A percentile compares a stretch with the other conserved stretches of the same genome.
Evolutionary conservation across 345 rosid genomes (phyloP).

Genomic region (Aurinia saxatilis): DNA sequence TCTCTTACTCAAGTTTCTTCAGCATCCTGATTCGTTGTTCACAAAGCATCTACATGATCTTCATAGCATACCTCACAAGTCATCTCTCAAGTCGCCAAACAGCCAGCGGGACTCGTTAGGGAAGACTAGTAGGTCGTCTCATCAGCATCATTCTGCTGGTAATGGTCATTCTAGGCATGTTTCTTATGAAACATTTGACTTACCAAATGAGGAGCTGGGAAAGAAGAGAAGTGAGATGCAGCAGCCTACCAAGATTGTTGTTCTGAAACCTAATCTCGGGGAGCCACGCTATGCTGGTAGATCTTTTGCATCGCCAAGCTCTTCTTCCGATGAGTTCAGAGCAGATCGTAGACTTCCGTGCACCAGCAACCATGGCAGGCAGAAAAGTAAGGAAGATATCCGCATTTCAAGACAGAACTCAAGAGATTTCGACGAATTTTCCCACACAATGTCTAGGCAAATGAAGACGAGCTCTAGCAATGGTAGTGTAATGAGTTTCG

Average conservation of each 20-base stretch:
- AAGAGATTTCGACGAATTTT: slow-evolving; percentile 60
- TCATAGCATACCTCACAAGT: slow-evolving; percentile 34
- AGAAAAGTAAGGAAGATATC: slow-evolving; percentile 36
- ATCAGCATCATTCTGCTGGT: slow-evolving; percentile 26
- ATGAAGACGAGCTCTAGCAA: slow-evolving; percentile 37
- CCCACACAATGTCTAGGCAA: slow-evolving; percentile 58
- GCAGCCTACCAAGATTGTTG: slow-evolving; percentile 72
- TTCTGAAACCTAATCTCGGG: slow-evolving; percentile 79
- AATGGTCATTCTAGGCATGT: slow-evolving; percentile 26
- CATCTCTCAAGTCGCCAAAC: no score
- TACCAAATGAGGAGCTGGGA: slow-evolving; percentile 35
- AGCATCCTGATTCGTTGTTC: slow-evolving; percentile 82
- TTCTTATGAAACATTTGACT: slow-evolving; percentile 27
- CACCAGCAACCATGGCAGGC: slow-evolving; percentile 34
- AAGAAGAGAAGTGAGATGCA: slow-evolving; percentile 34
- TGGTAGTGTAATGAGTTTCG: slow-evolving; percentile 37
- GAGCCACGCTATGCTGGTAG: slow-evolving; percentile 41
- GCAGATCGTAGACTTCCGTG: slow-evolving; percentile 44
- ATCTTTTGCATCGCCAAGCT: slow-evolving; percentile 39
- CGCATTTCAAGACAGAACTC: slow-evolving; percentile 47
- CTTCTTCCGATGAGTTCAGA: slow-evolving; percentile 42
- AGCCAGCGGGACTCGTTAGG: no score
- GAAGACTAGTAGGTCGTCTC: slow-evolving; percentile 26
- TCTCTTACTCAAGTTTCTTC: slow-evolving; percentile 69
- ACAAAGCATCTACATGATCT: slow-evolving; percentile 75